Evolutionary conservation across 2,329 filamentous ascomycete genomes (phyloP), one percentile per base, ranked within the genome.

Genomic region (Colletotrichum eremochloae): DNA sequence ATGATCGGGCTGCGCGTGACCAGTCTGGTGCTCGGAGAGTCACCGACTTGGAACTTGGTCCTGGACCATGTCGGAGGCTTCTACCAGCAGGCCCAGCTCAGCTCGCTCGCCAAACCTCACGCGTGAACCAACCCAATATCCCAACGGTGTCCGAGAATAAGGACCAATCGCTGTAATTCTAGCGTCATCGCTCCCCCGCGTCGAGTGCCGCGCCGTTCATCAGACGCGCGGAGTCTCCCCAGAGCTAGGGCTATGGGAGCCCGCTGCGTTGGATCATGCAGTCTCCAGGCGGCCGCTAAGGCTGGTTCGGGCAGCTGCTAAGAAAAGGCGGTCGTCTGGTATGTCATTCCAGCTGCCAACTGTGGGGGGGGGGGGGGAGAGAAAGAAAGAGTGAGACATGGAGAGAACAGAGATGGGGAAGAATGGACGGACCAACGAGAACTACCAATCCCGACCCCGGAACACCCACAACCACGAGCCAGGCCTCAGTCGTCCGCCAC

Each of bases 161-260:
- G 3, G 48, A n/a, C 68, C 46, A 71, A 68, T 67, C 56, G 56
- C 68, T 67, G n/a, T 48, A 71, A 67, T 44, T 62, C 33, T 61
- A 40, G 18, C 18, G 50, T 24, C 24, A 46, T 29, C 11, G 24
- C 18, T 24, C 15, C 40, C 31, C 57, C 29, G 56, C 46, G 36
- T 56, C 12, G 15, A 44, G 48, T 36, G 18, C 55, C 24, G 40
- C 53, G 36, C 5, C 24, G 48, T 29, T 50, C 55, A 18, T 52
- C 8, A 24, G 50, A 60, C 24, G 29, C 40, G 38, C 56, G 38
- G 62, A 69, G 62, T 38, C 63, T 52, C 42, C 36, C 8, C 33
- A 36, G 5, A 5, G 5, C 33, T 5, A 8, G 38, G 44, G 46
- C 20, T 20, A 52, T 5, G 24, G 38, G 2, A 48, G 18, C 24